Percentiles rank a stretch among this genome's conserved stretches.
Conservation (phyloP, 306 rosid species). For the Elaeagnus macrophylla region DNA sequence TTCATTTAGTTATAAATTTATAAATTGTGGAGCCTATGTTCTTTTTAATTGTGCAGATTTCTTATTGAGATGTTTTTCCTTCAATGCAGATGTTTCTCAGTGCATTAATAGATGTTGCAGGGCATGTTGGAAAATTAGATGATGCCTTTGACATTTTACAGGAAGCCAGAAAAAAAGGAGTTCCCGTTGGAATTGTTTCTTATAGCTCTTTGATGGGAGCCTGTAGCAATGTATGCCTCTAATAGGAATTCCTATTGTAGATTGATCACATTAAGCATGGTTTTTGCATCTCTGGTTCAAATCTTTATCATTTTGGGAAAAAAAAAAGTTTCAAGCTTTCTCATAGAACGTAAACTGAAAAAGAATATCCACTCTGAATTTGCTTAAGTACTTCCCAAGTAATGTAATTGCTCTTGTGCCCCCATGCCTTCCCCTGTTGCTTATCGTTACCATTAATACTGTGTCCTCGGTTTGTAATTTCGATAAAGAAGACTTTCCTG, state of each 20-base stretch:
- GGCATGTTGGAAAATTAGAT: conserved; percentile 85
- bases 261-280: background rate
- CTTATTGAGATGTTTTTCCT: conserved; percentile 20
- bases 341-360: background rate
- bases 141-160: conserved; percentile 71
- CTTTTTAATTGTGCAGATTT: conserved; percentile 11
- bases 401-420: background rate
- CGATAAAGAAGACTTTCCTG: too few species aligned
- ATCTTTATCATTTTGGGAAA: conserved; percentile 1
- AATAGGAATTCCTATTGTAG: conserved; percentile 9
- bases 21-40: background rate
- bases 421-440: too few species aligned
- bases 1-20: conserved; percentile 15
- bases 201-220: conserved; percentile 99
- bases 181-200: conserved; percentile 47
- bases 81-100: conserved; percentile 79
- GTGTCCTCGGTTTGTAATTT: too few species aligned
- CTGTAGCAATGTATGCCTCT: conserved; percentile 79
- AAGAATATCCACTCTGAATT: conserved; percentile 9
- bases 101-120: conserved; percentile 91
- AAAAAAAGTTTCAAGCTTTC: too few species aligned
- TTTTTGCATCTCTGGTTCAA: background rate
- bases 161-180: conserved; percentile 57
- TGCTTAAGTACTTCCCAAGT: background rate
- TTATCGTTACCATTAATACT: background rate